Percentiles rank a stretch among this genome's conserved stretches.
phyloP scores from a whole-genome alignment of 1,284 basidiomycete species.

The Leccinum angustisporum region DNA sequence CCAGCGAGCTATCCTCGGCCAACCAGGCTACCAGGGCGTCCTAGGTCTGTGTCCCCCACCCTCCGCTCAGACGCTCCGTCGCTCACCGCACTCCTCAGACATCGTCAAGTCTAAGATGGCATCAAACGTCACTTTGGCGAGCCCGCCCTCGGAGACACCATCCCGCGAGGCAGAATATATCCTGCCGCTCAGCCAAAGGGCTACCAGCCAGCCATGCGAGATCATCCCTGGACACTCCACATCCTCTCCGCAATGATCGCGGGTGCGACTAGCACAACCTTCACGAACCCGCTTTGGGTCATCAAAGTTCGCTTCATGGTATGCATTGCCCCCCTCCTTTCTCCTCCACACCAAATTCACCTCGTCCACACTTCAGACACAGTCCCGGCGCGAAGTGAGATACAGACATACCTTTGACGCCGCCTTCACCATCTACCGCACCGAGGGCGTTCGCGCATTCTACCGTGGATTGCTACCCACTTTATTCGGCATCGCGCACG shows the following conservation, averaged over 20 bases:
- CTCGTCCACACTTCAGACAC: conserved; percentile 52
- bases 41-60: conserved; percentile 49
- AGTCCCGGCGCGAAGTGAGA: conserved; percentile 67
- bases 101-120: conserved; percentile 69
- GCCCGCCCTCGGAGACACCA: conserved; percentile 46
- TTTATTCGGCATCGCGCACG: conserved; percentile 86
- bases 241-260: conserved; percentile 92
- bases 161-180: conserved; percentile 52
- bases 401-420: conserved; percentile 90
- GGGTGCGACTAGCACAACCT: conserved; percentile 85
- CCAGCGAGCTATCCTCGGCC: conserved; percentile 67
- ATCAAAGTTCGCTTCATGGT: conserved; percentile 99
- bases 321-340: conserved; percentile 28
- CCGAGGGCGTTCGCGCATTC: conserved; percentile 83
- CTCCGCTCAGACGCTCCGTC: conserved; percentile 6
- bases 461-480: conserved; percentile 90
- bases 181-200: conserved; percentile 82
- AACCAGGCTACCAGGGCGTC: conserved; percentile 75
- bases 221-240: conserved; percentile 82
- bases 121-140: conserved; percentile 84
- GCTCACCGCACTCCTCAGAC: conserved; percentile 42
- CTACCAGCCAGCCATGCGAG: conserved; percentile 72
- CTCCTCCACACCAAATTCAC: conserved; percentile 3
- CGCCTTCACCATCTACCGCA: conserved; percentile 80
- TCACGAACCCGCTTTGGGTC: conserved; percentile 94